Conservation (phyloP, 2,329 filamentous ascomycete species). For the Diaporthe nobilis region DNA sequence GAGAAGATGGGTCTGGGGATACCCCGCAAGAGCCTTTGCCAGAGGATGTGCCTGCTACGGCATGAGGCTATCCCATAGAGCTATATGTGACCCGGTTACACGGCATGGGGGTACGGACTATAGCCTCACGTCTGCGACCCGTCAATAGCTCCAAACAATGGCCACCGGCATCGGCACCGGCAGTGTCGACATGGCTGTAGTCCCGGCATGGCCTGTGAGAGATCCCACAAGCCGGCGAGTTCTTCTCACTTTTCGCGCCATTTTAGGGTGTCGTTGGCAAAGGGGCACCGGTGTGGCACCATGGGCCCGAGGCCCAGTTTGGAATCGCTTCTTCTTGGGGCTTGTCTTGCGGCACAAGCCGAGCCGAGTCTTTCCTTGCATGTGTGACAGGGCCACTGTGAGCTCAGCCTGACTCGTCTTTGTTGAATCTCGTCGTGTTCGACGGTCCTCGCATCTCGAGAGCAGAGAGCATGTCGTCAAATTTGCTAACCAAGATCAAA, state of each 20-base stretch:
- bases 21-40: conserved; percentile 5
- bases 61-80: not conserved
- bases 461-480: not conserved
- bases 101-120: conserved; percentile 2
- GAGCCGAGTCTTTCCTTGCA: not conserved
- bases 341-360: not conserved
- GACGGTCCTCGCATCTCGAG: too few relatives aligned
- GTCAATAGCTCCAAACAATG: not conserved
- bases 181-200: not conserved
- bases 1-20: conserved; percentile 5
- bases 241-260: conserved; percentile 16
- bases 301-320: not conserved
- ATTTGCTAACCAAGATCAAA: not conserved
- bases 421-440: not conserved
- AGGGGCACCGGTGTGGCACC: conserved; percentile 16
- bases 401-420: not conserved
- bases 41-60: not conserved
- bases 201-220: not conserved
- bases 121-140: not conserved
- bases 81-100: not conserved
- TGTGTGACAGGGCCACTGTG: not conserved
- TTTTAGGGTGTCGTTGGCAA: conserved; percentile 26
- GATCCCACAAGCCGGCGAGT: not conserved
- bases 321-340: conserved; percentile 1
- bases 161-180: not conserved